Base-by-base conservation (phyloP, 495 filamentous ascomycete species). In the Pyronema omphalodes region DNA sequence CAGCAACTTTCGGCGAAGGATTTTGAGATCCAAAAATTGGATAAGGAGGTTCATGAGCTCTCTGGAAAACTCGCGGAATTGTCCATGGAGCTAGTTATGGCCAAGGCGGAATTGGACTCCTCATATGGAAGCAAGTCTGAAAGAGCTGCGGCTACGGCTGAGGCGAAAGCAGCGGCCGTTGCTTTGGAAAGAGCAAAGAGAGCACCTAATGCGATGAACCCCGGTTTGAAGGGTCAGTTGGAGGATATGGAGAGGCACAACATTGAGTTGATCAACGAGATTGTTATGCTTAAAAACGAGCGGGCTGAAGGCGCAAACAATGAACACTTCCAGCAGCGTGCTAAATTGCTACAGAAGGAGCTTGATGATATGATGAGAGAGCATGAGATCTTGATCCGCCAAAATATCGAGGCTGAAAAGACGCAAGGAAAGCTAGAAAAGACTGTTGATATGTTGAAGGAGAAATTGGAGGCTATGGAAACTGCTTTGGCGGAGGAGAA, bases 81-180 rank as follows among this genome's bases (percentile, higher is more conserved):
- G 46, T 86, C 87, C 54, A 96, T 88, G 37, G 91, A 96, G 63
- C 71, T 93, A 54, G 88, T 88, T 45, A 78, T 98, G 68, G 84
- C 84, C 53, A 86, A 84, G 66, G 91, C 91, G 5, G 91, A 98
- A 70, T 81, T 96, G 36, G 91, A 98, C 62, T 85, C 86, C 51
- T 89, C 91, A 15, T 93, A 94, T 63, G 91, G 86, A 29, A 77
- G 77, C 8, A 72, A 84, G 52, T 76, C 80, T 39, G 73, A 91
- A 66, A 79, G 86, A 18, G 86, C 85, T 5, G 83, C 83, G 0
- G 82, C 86, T 63, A 79, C 76, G 12, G 80, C 84, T 0, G 72
- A 77, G 37, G 57, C 58, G 9, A 55, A 51, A 46, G 59, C 57
- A 3, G 59, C 59, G 14, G 63, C 60, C 0, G 58, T 55, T 5